These are phyloP conservation scores for Phaffia rhodozyma DNA, from an alignment of 1,284 basidiomycete species.

Conservation along the genomic window DNA sequence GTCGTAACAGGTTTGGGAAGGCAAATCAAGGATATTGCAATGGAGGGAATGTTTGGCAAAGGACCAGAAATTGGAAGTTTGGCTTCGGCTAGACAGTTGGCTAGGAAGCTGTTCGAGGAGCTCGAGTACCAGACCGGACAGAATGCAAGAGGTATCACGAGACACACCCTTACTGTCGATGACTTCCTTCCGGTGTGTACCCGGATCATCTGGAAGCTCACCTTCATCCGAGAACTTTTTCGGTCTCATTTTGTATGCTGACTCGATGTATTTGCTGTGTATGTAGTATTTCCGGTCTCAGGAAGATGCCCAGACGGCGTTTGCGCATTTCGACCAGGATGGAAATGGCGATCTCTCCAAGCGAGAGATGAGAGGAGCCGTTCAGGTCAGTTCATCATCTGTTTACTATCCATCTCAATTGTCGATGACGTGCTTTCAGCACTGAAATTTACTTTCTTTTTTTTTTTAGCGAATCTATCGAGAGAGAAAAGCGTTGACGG, in stretches of 20 bases:
- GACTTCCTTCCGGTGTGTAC: conserved; percentile 36
- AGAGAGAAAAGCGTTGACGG: conserved; percentile 59
- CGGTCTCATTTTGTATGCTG: too few species aligned
- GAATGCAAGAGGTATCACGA: conserved; percentile 46
- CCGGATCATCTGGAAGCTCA: background rate
- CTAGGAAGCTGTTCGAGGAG: conserved; percentile 57
- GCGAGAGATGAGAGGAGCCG: conserved; percentile 70
- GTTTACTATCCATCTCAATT: background rate
- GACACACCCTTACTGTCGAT: conserved; percentile 48
- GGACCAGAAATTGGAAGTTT: conserved; percentile 46
- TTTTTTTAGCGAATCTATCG: conserved; percentile 56
- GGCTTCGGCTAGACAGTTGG: conserved; percentile 57
- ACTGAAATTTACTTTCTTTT: background rate
- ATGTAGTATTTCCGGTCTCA: conserved; percentile 60
- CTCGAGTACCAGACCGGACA: conserved; percentile 37
- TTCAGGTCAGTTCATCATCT: conserved; percentile 27
- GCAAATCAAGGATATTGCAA: conserved; percentile 55
- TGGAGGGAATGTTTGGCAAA: conserved; percentile 52
- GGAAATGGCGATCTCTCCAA: conserved; percentile 69
- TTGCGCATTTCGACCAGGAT: conserved; percentile 64
- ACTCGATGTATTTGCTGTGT: conserved; percentile 16
- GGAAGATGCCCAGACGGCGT: conserved; percentile 60
- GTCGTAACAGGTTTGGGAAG: conserved; percentile 2
- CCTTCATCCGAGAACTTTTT: background rate
- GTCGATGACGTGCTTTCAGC: background rate